These are phyloP conservation scores for Alternaria triticina DNA, from an alignment of 2,329 filamentous ascomycete genomes.

Conservation along the genomic window DNA sequence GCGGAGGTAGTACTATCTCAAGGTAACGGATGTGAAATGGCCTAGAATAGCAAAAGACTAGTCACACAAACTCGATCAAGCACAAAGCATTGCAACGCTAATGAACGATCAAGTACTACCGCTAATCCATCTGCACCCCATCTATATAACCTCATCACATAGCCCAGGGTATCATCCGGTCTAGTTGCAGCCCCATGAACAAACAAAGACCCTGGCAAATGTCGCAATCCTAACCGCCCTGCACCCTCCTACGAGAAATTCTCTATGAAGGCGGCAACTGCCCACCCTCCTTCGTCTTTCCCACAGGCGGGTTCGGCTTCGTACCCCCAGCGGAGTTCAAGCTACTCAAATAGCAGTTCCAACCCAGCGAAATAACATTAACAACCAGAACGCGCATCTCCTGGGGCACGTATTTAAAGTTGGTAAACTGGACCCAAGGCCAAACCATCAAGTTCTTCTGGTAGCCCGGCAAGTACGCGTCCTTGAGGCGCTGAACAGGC, in stretches of 20 bases:
- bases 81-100: neutral
- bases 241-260: neutral
- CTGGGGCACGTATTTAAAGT: constrained; percentile 86
- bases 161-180: neutral
- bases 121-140: neutral
- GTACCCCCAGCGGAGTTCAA: constrained; percentile 44
- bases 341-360: constrained; percentile 52
- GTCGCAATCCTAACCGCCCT: neutral
- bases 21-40: neutral
- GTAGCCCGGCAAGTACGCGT: constrained; percentile 74
- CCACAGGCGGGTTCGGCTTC: constrained; percentile 12
- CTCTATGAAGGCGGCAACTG: constrained; percentile 34
- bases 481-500: constrained; percentile 72
- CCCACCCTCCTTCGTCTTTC: constrained; percentile 31
- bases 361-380: constrained; percentile 74
- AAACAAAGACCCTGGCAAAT: neutral
- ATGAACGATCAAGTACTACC: neutral
- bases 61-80: neutral
- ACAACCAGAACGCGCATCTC: constrained; percentile 85
- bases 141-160: neutral
- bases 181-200: neutral
- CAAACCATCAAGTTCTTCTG: constrained; percentile 87
- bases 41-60: neutral
- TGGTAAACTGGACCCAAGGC: constrained; percentile 82
- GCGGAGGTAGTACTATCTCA: neutral